phyloP scores from a whole-genome alignment of 352 stramenopile genomes.

The Globisporangium viniferum region DNA sequence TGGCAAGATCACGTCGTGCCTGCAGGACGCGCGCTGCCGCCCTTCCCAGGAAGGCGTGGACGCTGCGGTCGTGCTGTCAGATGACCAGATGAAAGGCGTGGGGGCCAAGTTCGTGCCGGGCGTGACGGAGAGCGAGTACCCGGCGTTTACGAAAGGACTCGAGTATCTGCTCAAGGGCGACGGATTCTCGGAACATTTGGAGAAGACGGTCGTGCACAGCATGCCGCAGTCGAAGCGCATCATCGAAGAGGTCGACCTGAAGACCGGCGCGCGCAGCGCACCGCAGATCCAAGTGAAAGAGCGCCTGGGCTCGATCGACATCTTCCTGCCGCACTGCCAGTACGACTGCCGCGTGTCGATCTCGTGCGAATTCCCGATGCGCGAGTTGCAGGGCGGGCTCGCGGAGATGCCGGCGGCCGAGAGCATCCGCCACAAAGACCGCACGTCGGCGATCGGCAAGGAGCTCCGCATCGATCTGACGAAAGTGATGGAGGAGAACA shows the following conservation, averaged over 20 bases:
- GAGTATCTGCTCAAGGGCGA: constrained; percentile 69
- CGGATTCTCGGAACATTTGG: constrained; percentile 66
- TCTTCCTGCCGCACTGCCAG: constrained; percentile 83
- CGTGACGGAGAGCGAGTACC: constrained; percentile 69
- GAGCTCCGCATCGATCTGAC: constrained; percentile 84
- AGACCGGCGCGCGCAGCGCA: constrained; percentile 41
- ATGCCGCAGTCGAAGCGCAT: constrained; percentile 75
- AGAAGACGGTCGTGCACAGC: constrained; percentile 80
- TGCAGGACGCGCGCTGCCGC: constrained; percentile 71
- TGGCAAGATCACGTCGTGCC: constrained; percentile 72
- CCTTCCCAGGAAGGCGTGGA: constrained; percentile 69
- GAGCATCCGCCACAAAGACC: constrained; percentile 70
- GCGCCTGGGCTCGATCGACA: constrained; percentile 76
- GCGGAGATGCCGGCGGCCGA: constrained; percentile 68
- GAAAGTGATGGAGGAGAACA: constrained; percentile 76
- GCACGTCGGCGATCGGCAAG: constrained; percentile 68
- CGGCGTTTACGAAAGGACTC: constrained; percentile 57
- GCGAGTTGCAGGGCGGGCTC: constrained; percentile 52
- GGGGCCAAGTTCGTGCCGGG: constrained; percentile 81
- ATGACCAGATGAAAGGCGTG: constrained; percentile 73
- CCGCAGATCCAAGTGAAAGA: constrained; percentile 79
- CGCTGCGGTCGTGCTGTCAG: constrained; percentile 65
- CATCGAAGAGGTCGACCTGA: constrained; percentile 68
- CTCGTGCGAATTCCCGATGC: constrained; percentile 73
- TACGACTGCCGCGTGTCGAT: constrained; percentile 86